Conservation (phyloP, 1,139 yeast genomes). For the Pichia cactophila region DNA sequence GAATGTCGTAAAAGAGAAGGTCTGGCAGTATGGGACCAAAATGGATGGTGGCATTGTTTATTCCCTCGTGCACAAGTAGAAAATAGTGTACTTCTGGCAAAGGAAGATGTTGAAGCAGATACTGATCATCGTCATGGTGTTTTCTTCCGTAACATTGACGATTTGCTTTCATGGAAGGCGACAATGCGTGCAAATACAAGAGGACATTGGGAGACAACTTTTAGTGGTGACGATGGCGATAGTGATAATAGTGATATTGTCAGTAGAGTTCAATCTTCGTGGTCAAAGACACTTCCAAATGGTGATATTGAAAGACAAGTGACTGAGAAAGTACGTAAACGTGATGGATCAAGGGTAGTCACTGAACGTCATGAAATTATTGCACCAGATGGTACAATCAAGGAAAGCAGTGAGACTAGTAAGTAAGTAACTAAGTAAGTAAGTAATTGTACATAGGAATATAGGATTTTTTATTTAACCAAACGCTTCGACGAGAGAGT, state of each 20-base stretch:
- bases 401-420: slow-evolving; percentile 1
- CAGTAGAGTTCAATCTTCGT: slow-evolving; percentile 11
- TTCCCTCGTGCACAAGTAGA: slow-evolving; percentile 52
- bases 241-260: slow-evolving; percentile 40
- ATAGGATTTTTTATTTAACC: slow-evolving; percentile 4
- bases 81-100: slow-evolving; percentile 4
- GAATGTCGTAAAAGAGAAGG: slow-evolving; percentile 62
- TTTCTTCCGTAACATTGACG: slow-evolving; percentile 58
- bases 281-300: slow-evolving; percentile 26
- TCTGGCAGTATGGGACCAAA: slow-evolving; percentile 65
- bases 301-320: slow-evolving; percentile 50
- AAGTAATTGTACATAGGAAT: too few species aligned
- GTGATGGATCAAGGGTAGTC: slow-evolving; percentile 55
- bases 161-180: slow-evolving; percentile 61
- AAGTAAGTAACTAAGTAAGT: neutral
- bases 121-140: slow-evolving; percentile 32
- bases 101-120: slow-evolving; percentile 41
- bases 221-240: slow-evolving; percentile 33
- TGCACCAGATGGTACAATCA: slow-evolving; percentile 14
- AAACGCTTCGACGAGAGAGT: slow-evolving; percentile 15
- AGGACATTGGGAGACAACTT: slow-evolving; percentile 18
- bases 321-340: slow-evolving; percentile 46
- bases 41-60: slow-evolving; percentile 82
- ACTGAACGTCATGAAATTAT: slow-evolving; percentile 33
- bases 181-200: slow-evolving; percentile 36